phyloP scores from a whole-genome alignment of 129 eudicot genomes.

The Chrysanthemum makinoi region DNA sequence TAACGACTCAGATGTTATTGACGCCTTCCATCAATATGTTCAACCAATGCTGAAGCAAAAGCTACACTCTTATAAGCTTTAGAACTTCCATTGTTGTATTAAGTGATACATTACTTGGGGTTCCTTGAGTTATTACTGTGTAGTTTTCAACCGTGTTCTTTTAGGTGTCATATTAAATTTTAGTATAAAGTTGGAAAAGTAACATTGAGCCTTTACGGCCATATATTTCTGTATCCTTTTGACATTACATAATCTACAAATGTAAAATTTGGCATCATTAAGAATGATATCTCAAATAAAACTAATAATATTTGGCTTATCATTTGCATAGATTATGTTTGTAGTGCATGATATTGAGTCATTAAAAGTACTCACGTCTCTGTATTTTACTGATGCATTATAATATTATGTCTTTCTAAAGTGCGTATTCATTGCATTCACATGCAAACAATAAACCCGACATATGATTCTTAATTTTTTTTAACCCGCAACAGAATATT shows the following conservation, averaged over 20 bases:
- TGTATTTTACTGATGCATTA: too few species aligned
- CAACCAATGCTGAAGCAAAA: conserved; percentile 80
- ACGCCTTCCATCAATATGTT: conserved; percentile 70
- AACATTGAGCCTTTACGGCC: conserved; percentile 9
- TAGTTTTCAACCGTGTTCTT: conserved; percentile 8
- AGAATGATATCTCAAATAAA: too few species aligned
- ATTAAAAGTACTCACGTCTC: too few species aligned
- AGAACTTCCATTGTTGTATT: conserved; percentile 4
- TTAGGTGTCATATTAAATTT: background rate
- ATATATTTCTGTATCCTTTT: background rate
- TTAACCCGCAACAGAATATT: too few species aligned
- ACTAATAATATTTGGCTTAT: too few species aligned
- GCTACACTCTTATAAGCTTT: conserved; percentile 59
- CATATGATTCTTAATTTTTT: too few species aligned
- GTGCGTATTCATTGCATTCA: too few species aligned
- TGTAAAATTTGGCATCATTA: background rate
- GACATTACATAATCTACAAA: background rate
- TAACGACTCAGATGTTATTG: conserved; percentile 71
- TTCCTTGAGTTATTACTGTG: background rate
- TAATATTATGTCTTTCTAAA: too few species aligned
- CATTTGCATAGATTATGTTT: too few species aligned
- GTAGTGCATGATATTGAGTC: too few species aligned
- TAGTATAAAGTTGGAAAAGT: background rate
- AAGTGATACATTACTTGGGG: conserved; percentile 3
- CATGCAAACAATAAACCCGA: too few species aligned